A percentile compares a stretch with the other conserved stretches of the same genome.
Conservation (phyloP, 345 rosid genomes). For the Heritiera fomes region DNA sequence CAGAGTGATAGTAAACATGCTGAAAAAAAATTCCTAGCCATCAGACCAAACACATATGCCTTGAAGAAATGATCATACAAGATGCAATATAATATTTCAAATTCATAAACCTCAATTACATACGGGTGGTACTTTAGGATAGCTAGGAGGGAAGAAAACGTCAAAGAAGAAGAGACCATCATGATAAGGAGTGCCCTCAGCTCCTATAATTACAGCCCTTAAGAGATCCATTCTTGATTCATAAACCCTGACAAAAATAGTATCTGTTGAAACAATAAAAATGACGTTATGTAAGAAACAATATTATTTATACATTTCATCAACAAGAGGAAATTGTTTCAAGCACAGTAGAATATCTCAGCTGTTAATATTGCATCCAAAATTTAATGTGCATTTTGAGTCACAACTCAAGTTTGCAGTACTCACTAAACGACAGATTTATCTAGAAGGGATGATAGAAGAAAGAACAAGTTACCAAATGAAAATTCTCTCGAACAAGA, state of each 20-base stretch:
- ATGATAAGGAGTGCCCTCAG: constrained; percentile 93
- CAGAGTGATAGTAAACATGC: constrained; percentile 74
- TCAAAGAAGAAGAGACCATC: constrained; percentile 96
- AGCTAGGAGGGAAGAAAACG: constrained; percentile 69
- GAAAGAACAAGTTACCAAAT: not conserved
- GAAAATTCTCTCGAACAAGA: not conserved
- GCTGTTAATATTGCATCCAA: not conserved
- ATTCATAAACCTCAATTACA: constrained; percentile 24
- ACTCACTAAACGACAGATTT: not conserved
- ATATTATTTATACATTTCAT: not conserved
- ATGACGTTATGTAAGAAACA: constrained; percentile 6
- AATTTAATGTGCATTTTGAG: not conserved
- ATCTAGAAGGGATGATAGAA: not conserved
- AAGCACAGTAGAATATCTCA: not conserved
- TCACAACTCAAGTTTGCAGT: not conserved
- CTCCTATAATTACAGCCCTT: constrained; percentile 92
- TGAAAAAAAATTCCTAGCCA: constrained; percentile 34
- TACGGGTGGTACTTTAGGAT: constrained; percentile 84
- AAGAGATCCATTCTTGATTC: constrained; percentile 93
- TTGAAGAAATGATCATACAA: constrained; percentile 12
- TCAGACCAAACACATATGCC: constrained; percentile 20
- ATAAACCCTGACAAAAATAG: constrained; percentile 82
- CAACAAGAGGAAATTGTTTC: not conserved
- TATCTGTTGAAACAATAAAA: constrained; percentile 41
- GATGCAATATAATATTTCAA: not conserved